Conservation (phyloP, 495 filamentous ascomycete species). For the Rusavskia elegans region DNA sequence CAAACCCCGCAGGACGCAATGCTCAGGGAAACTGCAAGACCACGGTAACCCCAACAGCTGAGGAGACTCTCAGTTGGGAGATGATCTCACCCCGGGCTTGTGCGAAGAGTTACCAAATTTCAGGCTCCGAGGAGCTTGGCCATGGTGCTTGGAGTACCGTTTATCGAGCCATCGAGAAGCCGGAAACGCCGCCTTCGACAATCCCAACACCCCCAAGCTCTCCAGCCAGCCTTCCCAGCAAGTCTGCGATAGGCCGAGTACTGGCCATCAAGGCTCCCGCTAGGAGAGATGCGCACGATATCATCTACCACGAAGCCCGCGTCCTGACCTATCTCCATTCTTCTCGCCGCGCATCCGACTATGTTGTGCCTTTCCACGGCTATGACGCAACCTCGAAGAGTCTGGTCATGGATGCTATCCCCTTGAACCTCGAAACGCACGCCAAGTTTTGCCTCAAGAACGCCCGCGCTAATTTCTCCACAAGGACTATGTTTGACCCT, state of each 20-base stretch:
- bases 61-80: background rate
- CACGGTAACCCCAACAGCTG: background rate
- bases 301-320: constrained; percentile 35
- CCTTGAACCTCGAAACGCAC: constrained; percentile 32
- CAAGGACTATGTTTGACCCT: constrained; percentile 34
- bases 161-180: constrained; percentile 26
- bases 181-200: constrained; percentile 12
- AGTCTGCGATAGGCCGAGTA: constrained; percentile 8
- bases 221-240: constrained; percentile 1
- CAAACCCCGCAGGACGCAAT: background rate
- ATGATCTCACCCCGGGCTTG: constrained; percentile 4
- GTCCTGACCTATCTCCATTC: constrained; percentile 32
- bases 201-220: constrained; percentile 33
- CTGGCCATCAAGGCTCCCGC: constrained; percentile 40
- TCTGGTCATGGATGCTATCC: constrained; percentile 38
- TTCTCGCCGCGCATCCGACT: constrained; percentile 17
- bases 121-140: constrained; percentile 25
- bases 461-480: constrained; percentile 21
- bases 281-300: constrained; percentile 28
- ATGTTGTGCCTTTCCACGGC: constrained; percentile 42
- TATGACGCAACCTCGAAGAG: constrained; percentile 30
- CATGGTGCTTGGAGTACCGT: constrained; percentile 47
- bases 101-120: constrained; percentile 1
- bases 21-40: background rate
- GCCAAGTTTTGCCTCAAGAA: constrained; percentile 23